Conservation (phyloP, 2,329 filamentous ascomycete genomes). For the Ascomycota sp. region DNA sequence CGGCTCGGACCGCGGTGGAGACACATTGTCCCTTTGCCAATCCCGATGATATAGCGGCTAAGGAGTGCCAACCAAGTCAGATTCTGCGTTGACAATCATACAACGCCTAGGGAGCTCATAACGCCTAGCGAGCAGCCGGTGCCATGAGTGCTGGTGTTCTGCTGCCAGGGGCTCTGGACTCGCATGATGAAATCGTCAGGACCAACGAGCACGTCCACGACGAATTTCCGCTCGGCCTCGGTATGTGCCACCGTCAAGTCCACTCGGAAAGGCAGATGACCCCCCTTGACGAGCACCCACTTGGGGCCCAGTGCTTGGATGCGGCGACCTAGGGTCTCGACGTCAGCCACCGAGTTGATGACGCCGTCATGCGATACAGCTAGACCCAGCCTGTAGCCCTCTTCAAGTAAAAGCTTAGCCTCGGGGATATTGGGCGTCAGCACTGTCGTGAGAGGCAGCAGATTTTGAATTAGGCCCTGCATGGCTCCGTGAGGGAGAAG, state of each 20-base stretch:
- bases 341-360: constrained; percentile 38
- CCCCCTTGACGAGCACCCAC: constrained; percentile 77
- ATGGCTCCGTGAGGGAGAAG: constrained; percentile 49
- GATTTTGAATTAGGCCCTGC: constrained; percentile 30
- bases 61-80: no score
- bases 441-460: constrained; percentile 47
- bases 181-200: constrained; percentile 29
- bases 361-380: constrained; percentile 6
- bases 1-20: constrained; percentile 40
- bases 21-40: constrained; percentile 38
- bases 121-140: constrained; percentile 88
- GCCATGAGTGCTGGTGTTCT: constrained; percentile 71
- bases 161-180: constrained; percentile 51
- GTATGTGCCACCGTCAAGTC: constrained; percentile 36
- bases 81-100: no score
- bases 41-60: constrained; percentile 57
- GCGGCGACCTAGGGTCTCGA: constrained; percentile 46
- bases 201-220: constrained; percentile 63
- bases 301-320: constrained; percentile 51
- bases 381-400: no score
- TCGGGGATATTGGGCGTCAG: constrained; percentile 65
- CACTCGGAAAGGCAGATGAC: constrained; percentile 59
- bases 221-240: constrained; percentile 38
- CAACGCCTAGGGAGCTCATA: constrained; percentile 30
- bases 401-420: constrained; percentile 41